phyloP scores from a whole-genome alignment of 192 early-diverging fungal species.

The Umbelopsis vinacea region DNA sequence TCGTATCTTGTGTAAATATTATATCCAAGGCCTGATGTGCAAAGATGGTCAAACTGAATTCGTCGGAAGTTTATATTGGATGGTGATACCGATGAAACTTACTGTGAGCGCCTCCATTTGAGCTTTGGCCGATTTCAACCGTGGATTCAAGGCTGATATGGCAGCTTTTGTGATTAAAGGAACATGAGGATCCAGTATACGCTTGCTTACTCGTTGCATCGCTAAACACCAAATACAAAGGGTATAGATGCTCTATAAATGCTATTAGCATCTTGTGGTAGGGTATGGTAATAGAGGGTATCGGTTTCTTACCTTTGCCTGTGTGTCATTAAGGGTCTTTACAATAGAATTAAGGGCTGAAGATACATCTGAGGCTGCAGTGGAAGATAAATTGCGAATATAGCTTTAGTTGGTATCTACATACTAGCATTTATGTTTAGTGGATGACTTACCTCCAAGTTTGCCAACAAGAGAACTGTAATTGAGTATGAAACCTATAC shows the following conservation, averaged over 20 bases:
- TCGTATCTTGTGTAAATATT: conserved; percentile 4
- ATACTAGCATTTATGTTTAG: background rate
- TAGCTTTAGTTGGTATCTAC: background rate
- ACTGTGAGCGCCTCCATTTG: conserved; percentile 15
- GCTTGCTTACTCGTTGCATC: background rate
- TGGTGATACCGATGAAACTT: background rate
- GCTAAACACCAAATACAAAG: conserved; percentile 13
- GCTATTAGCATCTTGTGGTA: background rate
- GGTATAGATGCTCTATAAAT: conserved; percentile 5
- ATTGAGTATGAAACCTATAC: conserved; percentile 7
- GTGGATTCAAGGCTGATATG: background rate
- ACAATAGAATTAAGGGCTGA: conserved; percentile 1
- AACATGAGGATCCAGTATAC: conserved; percentile 1
- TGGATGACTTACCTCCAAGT: background rate
- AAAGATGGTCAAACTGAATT: background rate
- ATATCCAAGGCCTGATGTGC: background rate
- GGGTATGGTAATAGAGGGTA: no score
- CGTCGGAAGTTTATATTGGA: no score
- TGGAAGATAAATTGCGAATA: background rate
- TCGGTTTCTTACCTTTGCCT: background rate
- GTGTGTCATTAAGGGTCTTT: background rate
- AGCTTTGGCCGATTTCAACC: conserved; percentile 9
- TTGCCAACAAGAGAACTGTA: conserved; percentile 1
- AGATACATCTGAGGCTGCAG: background rate
- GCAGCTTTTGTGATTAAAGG: background rate